Evolutionary conservation across 2,329 filamentous ascomycete genomes (phyloP).

Genomic region (Didymosphaeria variabile): DNA sequence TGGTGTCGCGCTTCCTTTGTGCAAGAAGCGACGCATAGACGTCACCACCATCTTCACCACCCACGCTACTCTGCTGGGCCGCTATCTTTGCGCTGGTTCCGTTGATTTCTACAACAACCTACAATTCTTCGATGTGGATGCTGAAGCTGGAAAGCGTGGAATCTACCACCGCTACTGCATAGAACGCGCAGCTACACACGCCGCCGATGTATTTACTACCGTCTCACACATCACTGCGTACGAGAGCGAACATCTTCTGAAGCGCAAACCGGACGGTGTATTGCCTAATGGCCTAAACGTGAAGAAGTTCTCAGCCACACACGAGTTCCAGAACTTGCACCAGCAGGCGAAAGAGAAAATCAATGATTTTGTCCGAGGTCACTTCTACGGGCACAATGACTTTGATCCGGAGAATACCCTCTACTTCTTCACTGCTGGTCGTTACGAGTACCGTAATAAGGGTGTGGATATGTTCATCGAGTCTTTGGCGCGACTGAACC

Average conservation of each 20-base stretch:
- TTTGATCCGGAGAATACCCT: slow-evolving; percentile 96
- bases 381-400: slow-evolving; percentile 98
- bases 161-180: slow-evolving; percentile 99
- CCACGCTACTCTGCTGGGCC: slow-evolving; percentile 91
- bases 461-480: slow-evolving; percentile 99
- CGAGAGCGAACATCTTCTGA: slow-evolving; percentile 95
- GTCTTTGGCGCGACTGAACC: slow-evolving; percentile 91
- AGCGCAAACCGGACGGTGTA: slow-evolving; percentile 96
- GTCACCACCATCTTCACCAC: slow-evolving; percentile 99
- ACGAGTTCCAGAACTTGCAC: slow-evolving; percentile 98
- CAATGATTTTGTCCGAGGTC: slow-evolving; percentile 95
- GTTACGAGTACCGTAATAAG: slow-evolving; percentile 98
- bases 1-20: slow-evolving; percentile 89
- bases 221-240: slow-evolving; percentile 99
- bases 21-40: slow-evolving; percentile 94
- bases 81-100: slow-evolving; percentile 95
- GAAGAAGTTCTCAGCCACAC: slow-evolving; percentile 96
- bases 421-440: slow-evolving; percentile 96
- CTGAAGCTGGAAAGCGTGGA: slow-evolving; percentile 95
- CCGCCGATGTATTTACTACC: slow-evolving; percentile 96
- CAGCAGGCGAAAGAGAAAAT: slow-evolving; percentile 98
- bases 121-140: slow-evolving; percentile 94
- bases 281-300: slow-evolving; percentile 97
- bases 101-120: slow-evolving; percentile 99
- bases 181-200: slow-evolving; percentile 89